Conservation (phyloP, 2,329 filamentous ascomycete species). For the Talaromyces sp. region DNA sequence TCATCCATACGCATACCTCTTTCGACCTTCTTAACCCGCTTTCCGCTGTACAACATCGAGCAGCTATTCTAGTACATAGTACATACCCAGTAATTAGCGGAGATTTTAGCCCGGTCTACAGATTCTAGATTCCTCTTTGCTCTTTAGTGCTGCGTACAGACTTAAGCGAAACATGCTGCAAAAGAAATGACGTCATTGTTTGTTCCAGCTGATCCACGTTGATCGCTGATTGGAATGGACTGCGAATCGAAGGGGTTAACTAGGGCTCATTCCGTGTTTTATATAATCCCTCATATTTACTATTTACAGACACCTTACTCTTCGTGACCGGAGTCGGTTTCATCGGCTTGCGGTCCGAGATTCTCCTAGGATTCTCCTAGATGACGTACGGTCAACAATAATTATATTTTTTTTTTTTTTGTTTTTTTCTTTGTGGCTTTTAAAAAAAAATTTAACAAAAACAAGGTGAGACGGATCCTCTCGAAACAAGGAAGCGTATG, state of each 20-base stretch:
- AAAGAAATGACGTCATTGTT: conserved; percentile 2
- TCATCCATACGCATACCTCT: not conserved
- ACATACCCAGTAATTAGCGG: not conserved
- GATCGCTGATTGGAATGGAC: conserved; percentile 1
- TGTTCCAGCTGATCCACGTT: conserved; percentile 1
- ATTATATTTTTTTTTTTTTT: not conserved
- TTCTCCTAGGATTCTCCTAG: not conserved
- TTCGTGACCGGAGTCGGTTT: not conserved
- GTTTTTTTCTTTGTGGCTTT: not conserved
- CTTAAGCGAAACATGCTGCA: not conserved
- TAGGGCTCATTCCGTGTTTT: not conserved
- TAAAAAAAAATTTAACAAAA: not conserved
- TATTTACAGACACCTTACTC: too few relatives aligned
- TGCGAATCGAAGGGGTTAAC: not conserved
- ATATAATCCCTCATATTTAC: not conserved
- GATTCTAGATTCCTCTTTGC: not conserved
- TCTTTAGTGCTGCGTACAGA: too few relatives aligned
- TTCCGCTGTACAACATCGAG: conserved; percentile 4
- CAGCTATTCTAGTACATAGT: too few relatives aligned
- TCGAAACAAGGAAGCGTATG: not conserved
- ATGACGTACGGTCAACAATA: not conserved
- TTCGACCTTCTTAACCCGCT: not conserved
- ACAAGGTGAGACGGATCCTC: not conserved
- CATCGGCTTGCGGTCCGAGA: not conserved
- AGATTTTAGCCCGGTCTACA: not conserved